Evolutionary conservation across 345 rosid genomes (phyloP), one percentile per base, ranked within the genome.

Genomic region (Combretum micranthum): DNA sequence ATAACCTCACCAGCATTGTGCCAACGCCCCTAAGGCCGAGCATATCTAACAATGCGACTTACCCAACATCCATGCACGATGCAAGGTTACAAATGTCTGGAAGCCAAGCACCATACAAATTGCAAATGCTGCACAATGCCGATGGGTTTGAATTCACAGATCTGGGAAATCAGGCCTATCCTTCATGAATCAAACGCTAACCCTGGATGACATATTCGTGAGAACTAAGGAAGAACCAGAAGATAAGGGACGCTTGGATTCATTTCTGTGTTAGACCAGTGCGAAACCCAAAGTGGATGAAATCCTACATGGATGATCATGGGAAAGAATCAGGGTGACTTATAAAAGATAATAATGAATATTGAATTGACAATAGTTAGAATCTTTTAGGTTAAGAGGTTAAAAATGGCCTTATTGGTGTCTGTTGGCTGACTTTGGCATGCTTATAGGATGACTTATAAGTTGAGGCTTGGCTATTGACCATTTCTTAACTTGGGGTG

Each of bases 151-250:
- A 77, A 18, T 73, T 80, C 58, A 26, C 66, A 0, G 77, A 64
- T 68, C 59, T 20, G 80, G 80, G 17, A 77, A 67, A 47, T 52
- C 50, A 12, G 3, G 13, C 45, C 61, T 23, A 18, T 53, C 80
- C 0, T 72, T 44, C 62, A 68, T 76, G 77, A 80, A 67, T 77
- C 78, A 74, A 45, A 50, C 60, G 13, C 79, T 65, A 68, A 63
- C 71, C 10, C 55, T 75, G 50, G 73, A 68, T 26, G 66, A 50
- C 15, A 61, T 70, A 23, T 75, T 72, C 54, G 42, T 75, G 16
- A 71, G 81, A 72, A 69, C 95, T 13, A 91, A 91, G 66, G 92
- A 88, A 68, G 98, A 91, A 66, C 83, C 86, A 20, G 69, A 62
- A 51, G 95, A 82, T 13, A 84, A 75, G 15, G 65, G 72, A 16